Evolutionary conservation across 345 rosid genomes (phyloP), one percentile per base, ranked within the genome.

Genomic region (Syzygium aqueum): DNA sequence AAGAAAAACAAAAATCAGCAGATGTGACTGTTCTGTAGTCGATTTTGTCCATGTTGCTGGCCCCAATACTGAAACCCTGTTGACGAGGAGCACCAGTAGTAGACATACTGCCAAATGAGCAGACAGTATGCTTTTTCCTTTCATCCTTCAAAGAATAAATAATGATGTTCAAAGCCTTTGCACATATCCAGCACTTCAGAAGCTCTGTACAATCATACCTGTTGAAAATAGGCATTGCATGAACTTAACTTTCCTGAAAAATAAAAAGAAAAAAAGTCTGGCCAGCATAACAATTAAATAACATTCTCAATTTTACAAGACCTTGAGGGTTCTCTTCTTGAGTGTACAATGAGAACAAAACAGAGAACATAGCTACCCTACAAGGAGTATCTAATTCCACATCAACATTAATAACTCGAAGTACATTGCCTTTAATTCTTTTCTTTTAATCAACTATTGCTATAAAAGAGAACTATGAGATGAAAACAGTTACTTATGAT

Each of bases 131-230:
- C 80, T 87, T 53, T 27, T 95, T 92, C 84, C 63, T 88, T 90
- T 89, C 89, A 86, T 86, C 92, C 87, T 83, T 89, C 84, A 89
- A 90, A 50, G 91, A 88, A 87, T 90, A 89, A 88, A 94, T 85
- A 40, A 67, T 86, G 51, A 96, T 87, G 90, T 94, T 88, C 89
- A 94, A 84, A 85, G 94, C 93, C 90, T 93, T 92, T 86, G 90
- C 84, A 85, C 73, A 87, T 54, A 94, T 89, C 87, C 88, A 90
- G 90, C 94, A 94, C 87, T 92, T 92, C 86, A 93, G 93, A 87
- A 85, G 77, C 90, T 90, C 93, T 17, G 88, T 46, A 88, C 85
- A 89, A 85, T 94, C 93, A 90, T 92, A 93, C 94, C 99, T 97
- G 91, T 83, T 88, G 23, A 85, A 77, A 88, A 84, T 83, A 57